Evolutionary conservation across 768 basidiomycete species (phyloP).

Genomic region (Cystobasidium ongulense): DNA sequence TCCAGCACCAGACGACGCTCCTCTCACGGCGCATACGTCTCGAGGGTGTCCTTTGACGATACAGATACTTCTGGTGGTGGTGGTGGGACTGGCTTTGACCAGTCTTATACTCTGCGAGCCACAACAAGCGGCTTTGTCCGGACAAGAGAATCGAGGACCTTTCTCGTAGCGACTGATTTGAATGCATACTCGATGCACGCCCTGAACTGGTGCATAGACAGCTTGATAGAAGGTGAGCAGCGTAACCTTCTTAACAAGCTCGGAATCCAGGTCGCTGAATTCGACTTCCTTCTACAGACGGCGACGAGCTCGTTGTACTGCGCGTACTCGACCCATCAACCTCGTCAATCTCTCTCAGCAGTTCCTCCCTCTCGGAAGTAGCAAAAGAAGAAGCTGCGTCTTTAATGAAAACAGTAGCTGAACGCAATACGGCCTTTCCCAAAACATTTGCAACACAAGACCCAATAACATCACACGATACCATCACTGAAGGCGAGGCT

Average conservation of each 20-base stretch:
- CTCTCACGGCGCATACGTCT: not conserved
- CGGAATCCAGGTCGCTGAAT: not conserved
- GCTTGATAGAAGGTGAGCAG: constrained; percentile 51
- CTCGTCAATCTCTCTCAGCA: constrained; percentile 31
- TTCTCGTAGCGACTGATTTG: constrained; percentile 71
- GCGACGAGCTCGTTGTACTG: constrained; percentile 86
- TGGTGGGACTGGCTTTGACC: constrained; percentile 35
- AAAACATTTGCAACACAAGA: constrained; percentile 42
- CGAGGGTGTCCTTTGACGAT: constrained; percentile 13
- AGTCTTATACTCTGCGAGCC: constrained; percentile 48
- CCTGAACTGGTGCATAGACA: constrained; percentile 83
- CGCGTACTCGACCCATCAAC: constrained; percentile 75
- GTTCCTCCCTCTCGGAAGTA: constrained; percentile 51
- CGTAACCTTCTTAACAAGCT: constrained; percentile 33
- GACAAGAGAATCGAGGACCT: constrained; percentile 69
- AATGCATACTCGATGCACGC: constrained; percentile 85
- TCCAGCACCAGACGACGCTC: not conserved
- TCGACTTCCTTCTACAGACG: constrained; percentile 50
- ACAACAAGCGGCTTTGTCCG: constrained; percentile 74
- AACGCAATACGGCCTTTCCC: constrained; percentile 60
- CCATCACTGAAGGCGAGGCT: constrained; percentile 10
- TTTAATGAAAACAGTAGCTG: constrained; percentile 69
- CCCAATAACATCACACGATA: not conserved
- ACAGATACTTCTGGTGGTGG: not conserved
- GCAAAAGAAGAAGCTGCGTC: constrained; percentile 74